Conservation (phyloP, 2,329 filamentous ascomycete species). For the Apiospora marii region DNA sequence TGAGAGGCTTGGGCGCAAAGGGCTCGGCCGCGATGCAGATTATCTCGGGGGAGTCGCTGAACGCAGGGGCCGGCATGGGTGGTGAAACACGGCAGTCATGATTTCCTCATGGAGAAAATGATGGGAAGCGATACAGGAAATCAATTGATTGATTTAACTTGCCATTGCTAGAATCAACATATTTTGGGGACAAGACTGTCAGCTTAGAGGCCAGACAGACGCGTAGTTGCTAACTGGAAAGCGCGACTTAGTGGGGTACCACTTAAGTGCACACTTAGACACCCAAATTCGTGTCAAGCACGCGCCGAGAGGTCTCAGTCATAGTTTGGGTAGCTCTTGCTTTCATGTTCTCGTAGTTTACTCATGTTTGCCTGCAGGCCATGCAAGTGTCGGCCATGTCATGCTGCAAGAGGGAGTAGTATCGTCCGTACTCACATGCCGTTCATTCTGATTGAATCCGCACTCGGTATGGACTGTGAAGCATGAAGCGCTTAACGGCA, state of each 20-base stretch:
- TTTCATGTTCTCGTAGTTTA: not conserved
- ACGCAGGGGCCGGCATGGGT: conserved; percentile 38
- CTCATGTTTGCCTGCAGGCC: not conserved
- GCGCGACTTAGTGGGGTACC: conserved; percentile 5
- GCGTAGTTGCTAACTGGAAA: not conserved
- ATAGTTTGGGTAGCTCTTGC: not conserved
- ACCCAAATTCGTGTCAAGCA: not conserved
- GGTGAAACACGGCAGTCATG: conserved; percentile 9
- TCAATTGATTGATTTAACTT: not conserved
- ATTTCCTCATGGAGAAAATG: not conserved
- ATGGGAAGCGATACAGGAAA: not conserved
- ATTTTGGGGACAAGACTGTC: not conserved
- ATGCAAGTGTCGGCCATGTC: not conserved
- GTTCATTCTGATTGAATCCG: not conserved
- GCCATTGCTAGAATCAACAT: not conserved
- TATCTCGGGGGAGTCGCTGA: conserved; percentile 34
- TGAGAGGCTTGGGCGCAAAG: conserved; percentile 49
- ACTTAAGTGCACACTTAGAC: not conserved
- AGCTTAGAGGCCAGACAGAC: not conserved
- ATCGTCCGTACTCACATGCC: not conserved
- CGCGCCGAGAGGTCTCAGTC: not conserved
- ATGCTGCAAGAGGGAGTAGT: too few relatives aligned
- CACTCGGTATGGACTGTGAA: not conserved
- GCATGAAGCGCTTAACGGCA: not conserved
- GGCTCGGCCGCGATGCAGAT: conserved; percentile 39